phyloP scores from a whole-genome alignment of 225 moss, liverwort and hornwort genomes.

The Physcomitrium patens region DNA sequence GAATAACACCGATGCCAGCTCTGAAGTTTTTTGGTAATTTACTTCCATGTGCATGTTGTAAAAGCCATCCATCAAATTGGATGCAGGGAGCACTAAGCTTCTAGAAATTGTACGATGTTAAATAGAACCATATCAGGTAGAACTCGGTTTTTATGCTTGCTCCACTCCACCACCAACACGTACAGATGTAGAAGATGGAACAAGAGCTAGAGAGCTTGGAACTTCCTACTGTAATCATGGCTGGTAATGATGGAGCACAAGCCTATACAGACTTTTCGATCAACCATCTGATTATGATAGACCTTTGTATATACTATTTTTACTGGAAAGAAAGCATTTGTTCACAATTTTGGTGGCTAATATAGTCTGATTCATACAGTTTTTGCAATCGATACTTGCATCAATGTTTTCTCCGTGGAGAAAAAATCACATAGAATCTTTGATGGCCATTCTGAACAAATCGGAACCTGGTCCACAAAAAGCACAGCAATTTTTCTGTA shows the following conservation, averaged over 20 bases:
- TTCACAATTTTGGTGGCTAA: not conserved
- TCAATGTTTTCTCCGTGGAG: no score
- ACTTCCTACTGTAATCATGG: slow-evolving; percentile 24
- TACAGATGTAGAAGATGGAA: slow-evolving; percentile 17
- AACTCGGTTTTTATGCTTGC: not conserved
- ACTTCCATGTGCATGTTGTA: slow-evolving; percentile 20
- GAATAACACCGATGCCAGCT: slow-evolving; percentile 9
- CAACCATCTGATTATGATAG: slow-evolving; percentile 8
- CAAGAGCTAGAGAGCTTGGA: not conserved
- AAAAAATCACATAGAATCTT: no score
- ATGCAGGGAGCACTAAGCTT: slow-evolving; percentile 17
- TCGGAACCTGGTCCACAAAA: no score
- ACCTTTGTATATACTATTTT: slow-evolving; percentile 24
- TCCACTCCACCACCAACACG: slow-evolving; percentile 10
- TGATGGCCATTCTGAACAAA: no score
- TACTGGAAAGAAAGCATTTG: slow-evolving; percentile 14
- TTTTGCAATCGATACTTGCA: no score
- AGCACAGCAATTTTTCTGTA: no score
- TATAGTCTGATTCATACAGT: no score
- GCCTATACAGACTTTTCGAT: not conserved
- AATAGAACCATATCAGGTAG: slow-evolving; percentile 18
- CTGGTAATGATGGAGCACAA: not conserved
- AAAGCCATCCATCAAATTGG: slow-evolving; percentile 6
- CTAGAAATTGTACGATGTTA: slow-evolving; percentile 23
- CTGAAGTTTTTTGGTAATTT: slow-evolving; percentile 17